Conservation (phyloP, 2,329 filamentous ascomycete species). For the Exophiala sp. region DNA sequence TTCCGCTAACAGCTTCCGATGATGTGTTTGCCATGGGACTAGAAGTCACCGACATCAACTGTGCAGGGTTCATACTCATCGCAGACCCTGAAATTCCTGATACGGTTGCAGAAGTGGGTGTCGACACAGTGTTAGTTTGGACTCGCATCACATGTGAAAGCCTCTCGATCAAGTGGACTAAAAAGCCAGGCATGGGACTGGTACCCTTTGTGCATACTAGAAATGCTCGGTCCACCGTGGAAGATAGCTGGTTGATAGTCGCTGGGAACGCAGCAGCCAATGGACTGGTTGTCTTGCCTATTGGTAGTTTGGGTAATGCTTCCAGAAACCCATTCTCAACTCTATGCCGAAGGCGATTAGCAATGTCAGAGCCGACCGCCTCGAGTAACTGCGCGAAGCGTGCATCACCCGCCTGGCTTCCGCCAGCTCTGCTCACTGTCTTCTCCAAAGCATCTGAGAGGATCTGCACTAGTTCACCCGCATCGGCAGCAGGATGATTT, state of each 20-base stretch:
- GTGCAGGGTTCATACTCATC: not conserved
- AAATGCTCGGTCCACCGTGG: slow-evolving; percentile 17
- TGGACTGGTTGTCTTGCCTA: slow-evolving; percentile 16
- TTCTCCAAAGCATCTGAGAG: slow-evolving; percentile 29
- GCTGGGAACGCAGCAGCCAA: slow-evolving; percentile 11
- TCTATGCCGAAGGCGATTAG: slow-evolving; percentile 38
- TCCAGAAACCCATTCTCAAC: slow-evolving; percentile 40
- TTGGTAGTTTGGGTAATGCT: slow-evolving; percentile 24
- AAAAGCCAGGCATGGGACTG: slow-evolving; percentile 16
- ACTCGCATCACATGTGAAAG: slow-evolving; percentile 22
- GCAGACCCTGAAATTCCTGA: slow-evolving; percentile 5
- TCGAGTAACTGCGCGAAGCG: slow-evolving; percentile 15
- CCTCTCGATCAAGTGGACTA: slow-evolving; percentile 22
- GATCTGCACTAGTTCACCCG: slow-evolving; percentile 23
- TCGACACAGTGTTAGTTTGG: slow-evolving; percentile 5
- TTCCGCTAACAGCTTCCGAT: slow-evolving; percentile 7
- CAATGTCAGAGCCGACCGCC: slow-evolving; percentile 19
- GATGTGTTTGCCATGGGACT: slow-evolving; percentile 8
- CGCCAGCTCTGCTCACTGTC: not conserved
- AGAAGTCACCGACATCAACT: slow-evolving; percentile 11
- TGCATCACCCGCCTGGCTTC: not conserved
- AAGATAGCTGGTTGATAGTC: slow-evolving; percentile 16
- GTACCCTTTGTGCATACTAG: slow-evolving; percentile 18
- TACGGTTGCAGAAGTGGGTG: not conserved
- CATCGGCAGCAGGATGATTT: slow-evolving; percentile 13